Base-by-base conservation (phyloP, 2,329 filamentous ascomycete genomes). In the Pyricularia grisea region DNA sequence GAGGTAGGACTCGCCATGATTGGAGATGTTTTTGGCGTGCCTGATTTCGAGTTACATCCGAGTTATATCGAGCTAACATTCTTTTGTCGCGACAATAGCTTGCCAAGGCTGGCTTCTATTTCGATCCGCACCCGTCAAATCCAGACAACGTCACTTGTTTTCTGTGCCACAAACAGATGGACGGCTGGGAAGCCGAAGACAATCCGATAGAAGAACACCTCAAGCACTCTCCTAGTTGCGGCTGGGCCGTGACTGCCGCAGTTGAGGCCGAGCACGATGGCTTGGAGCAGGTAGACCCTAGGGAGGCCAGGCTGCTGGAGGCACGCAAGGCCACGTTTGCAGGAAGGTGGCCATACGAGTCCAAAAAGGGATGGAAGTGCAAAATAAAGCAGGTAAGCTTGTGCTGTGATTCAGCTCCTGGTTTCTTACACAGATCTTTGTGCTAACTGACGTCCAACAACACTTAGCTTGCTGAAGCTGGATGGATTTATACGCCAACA, bases 111-210 rank as follows among this genome's bases (percentile, higher is more conserved):
- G 95, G 95, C 55, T 97, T 99, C 81, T 95, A 90, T 80, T 98
- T 92, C 80, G 87, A 89, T 71, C 94, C 95, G 1, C 88, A 87
- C 17, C 83, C 87, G 67, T 85, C 87, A 65, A 92, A 89, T 75
- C 90, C 90, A 55, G 95, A 99, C 78, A 98, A 98, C 78, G 92
- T 92, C 66, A 87, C 88, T 73, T 99, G 95, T 78, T 98, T 96
- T 78, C 84, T 93, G 55, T 99, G 95, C 80, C 83, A 88, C 71
- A 91, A 92, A 77, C 88, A 90, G 69, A 85, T 99, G 14, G 93
- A 96, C 77, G 94, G 93, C 70, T 99, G 95, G 95, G 94, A 98
- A 75, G 85, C 90, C 58, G 88, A 89, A 27, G 95, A 99, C 76
- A 87, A 93, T 70, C 92, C 95, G 0, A 82, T 96, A 4, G 84